Evolutionary conservation across 345 rosid genomes (phyloP), one percentile per base, ranked within the genome.

Genomic region (Tarenaya hassleriana): DNA sequence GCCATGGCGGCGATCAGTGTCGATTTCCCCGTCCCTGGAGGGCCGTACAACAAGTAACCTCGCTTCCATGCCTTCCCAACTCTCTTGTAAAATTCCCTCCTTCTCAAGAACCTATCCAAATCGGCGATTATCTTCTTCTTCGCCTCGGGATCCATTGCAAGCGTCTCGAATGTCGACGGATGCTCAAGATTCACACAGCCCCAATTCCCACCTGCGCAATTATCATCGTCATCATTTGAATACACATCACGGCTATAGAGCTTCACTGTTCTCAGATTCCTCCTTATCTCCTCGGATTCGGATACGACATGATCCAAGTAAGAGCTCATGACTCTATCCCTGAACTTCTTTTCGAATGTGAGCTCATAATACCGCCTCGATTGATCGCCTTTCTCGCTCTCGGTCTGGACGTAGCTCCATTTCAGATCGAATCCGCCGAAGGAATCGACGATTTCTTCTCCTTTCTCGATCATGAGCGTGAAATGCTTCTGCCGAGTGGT

Each of bases 1-100:
- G 84, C 88, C 70, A 76, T 76, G 0, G 82, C 88, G 0, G 88
- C 84, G 58, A 76, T 58, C 73, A 78, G 66, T 5, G 80, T 81
- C 0, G 84, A 81, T 61, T 78, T 78, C 5, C 84, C 84, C 1
- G 84, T 81, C 3, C 88, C 82, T 0, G 88, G 84, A 11, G 82
- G 80, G 12, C 84, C 87, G 45, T 68, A 72, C 38, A 76, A 42
- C 48, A 81, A 66, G 33, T 72, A 81, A 7, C 80, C 88, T 5
- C 84, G 60, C 56, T 78, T 81, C 84, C 88, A 82, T 16, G 84
- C 71, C 48, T 66, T 71, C 7, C 84, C 84, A 2, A 74, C 82
- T 66, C 50, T 74, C 53, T 56, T 76, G 8, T 76, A 78, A 24
- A 60, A 76, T 20, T 76, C 84, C 29, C 29, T 81, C 3, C 84